Conservation (phyloP, 176 grass and related monocot species). For the Cocos nucifera region DNA sequence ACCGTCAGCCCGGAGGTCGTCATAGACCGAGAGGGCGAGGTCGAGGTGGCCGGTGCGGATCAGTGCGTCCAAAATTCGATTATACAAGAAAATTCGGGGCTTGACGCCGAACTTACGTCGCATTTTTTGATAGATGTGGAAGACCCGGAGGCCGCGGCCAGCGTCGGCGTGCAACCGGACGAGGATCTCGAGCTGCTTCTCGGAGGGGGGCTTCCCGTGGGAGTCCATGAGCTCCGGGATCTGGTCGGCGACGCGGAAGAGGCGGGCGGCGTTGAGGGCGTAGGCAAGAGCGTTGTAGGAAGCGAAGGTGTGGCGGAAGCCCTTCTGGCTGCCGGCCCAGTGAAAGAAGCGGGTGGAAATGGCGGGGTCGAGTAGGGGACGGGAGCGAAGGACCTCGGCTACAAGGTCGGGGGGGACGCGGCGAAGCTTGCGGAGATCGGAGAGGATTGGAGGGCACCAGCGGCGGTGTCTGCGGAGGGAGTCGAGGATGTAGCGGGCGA, state of each 20-base stretch:
- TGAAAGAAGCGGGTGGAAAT: conserved; percentile 76
- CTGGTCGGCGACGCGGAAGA: conserved; percentile 52
- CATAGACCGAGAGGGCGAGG: conserved; percentile 45
- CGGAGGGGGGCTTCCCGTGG: conserved; percentile 52
- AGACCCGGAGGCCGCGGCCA: conserved; percentile 42
- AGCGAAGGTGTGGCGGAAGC: conserved; percentile 60
- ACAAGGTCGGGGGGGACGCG: conserved; percentile 55
- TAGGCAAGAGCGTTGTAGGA: conserved; percentile 67
- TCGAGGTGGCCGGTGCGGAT: conserved; percentile 39
- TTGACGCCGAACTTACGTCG: conserved; percentile 46
- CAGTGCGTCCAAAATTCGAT: conserved; percentile 56
- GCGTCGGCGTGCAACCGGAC: conserved; percentile 57
- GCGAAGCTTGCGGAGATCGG: conserved; percentile 65
- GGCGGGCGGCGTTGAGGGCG: conserved; percentile 31
- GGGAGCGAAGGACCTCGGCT: conserved; percentile 41
- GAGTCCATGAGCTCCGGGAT: conserved; percentile 71
- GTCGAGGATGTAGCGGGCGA: conserved; percentile 60
- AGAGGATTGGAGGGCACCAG: conserved; percentile 49
- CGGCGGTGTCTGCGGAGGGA: conserved; percentile 47
- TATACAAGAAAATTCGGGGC: conserved; percentile 58
- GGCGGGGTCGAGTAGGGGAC: conserved; percentile 33
- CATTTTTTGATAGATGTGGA: conserved; percentile 56
- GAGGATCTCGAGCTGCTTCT: conserved; percentile 66
- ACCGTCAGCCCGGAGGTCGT: conserved; percentile 37
- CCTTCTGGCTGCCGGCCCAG: conserved; percentile 68